Percentiles rank a stretch among this genome's conserved stretches.
Evolutionary conservation across 495 filamentous ascomycete genomes (phyloP).

Genomic region (Penicillium ucsense): DNA sequence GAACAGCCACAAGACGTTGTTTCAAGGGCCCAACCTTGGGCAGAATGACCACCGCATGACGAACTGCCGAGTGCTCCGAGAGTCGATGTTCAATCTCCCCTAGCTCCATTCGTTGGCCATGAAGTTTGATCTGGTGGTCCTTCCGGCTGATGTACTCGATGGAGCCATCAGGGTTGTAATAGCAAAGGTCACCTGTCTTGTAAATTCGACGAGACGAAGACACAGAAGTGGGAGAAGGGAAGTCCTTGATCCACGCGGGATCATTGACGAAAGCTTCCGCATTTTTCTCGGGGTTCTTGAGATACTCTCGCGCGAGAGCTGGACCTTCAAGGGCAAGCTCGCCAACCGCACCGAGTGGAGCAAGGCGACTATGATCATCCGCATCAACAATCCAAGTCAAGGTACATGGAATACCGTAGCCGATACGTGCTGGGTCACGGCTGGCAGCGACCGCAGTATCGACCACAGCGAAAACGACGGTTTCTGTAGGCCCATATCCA

Average conservation of each 20-base stretch:
- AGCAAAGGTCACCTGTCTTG: slow-evolving; percentile 42
- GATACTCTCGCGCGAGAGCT: slow-evolving; percentile 41
- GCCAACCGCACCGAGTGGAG: slow-evolving; percentile 43
- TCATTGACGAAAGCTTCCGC: slow-evolving; percentile 35
- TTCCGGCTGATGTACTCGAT: slow-evolving; percentile 48
- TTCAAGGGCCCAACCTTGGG: slow-evolving; percentile 31
- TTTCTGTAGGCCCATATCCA: slow-evolving; percentile 52
- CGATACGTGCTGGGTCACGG: slow-evolving; percentile 37
- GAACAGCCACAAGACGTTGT: slow-evolving; percentile 32
- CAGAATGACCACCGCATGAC: slow-evolving; percentile 39
- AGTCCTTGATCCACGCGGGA: slow-evolving; percentile 25
- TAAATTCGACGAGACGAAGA: slow-evolving; percentile 29
- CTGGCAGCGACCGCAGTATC: slow-evolving; percentile 23
- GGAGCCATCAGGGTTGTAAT: slow-evolving; percentile 44
- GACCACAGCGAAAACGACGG: slow-evolving; percentile 28
- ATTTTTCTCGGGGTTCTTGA: slow-evolving; percentile 44
- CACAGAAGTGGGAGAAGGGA: slow-evolving; percentile 3
- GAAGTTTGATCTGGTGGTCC: slow-evolving; percentile 57
- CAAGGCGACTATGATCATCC: slow-evolving; percentile 35
- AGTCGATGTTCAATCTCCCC: slow-evolving; percentile 40
- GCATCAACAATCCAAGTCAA: slow-evolving; percentile 48
- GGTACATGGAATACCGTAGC: slow-evolving; percentile 34
- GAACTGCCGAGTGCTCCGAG: slow-evolving; percentile 19
- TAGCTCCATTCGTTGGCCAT: slow-evolving; percentile 60
- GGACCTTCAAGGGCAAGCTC: slow-evolving; percentile 44